Base-by-base conservation (phyloP, 2,329 filamentous ascomycete genomes). In the Monilinia fructigena region DNA sequence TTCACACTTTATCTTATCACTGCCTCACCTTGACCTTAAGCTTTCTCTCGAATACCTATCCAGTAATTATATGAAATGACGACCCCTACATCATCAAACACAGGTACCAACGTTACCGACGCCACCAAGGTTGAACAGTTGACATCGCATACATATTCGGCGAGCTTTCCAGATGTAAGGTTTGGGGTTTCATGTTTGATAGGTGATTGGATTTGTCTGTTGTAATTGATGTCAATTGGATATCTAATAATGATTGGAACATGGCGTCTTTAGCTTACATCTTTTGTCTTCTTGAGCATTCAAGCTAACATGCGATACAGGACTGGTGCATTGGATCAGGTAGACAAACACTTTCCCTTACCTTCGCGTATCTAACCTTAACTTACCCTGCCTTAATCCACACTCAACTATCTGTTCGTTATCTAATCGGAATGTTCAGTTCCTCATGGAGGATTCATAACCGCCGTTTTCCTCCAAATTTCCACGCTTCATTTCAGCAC, bases 361-460 rank as follows among this genome's bases (percentile, higher is more conserved):
- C 42, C 35, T 52, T 45, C 16, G 14, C 40, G 11, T 10, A 48
- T 10, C 52, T 31, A 28, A 18, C 26, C 31, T n/a, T 65, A 18
- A 63, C 48, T 38, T 35, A 4, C 10, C 40, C 40, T 14, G 5
- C 28, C 5, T 35, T 35, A 8, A 35, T 35, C 6, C 7, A 35
- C 16, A 52, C 54, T 18, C 55, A 58, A 59, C 62, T 62, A 50
- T 16, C 66, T 59, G 47, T 67, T 20, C 60, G 31, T 16, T 23
- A 16, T 42, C 45, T 65, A 28, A 47, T 45, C 65, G 63, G 54
- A 26, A 20, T n/a, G 42, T 55, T 47, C 73, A 88, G 89, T 91
- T 16, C 88, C 89, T 7, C 87, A 92, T 75, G 89, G 89, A 63
- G 89, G 89, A 67, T 89, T 88, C 72, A 85, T 90, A 20, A 87